These are phyloP conservation scores for Saturnispora ahearnii DNA, from an alignment of 805 yeast genomes.

Conservation along the genomic window DNA sequence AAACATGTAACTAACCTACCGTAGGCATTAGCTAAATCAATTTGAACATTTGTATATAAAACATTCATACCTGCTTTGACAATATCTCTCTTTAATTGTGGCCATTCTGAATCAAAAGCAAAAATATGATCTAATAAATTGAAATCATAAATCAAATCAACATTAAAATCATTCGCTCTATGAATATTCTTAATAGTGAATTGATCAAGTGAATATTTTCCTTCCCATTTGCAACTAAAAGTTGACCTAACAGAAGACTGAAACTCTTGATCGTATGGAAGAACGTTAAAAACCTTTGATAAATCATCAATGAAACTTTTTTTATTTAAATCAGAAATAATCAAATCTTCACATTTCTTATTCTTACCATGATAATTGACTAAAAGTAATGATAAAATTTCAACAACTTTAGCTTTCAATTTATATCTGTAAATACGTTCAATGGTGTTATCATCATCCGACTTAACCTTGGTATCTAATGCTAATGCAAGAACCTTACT, in stretches of 20 bases:
- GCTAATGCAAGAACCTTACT: constrained; percentile 29
- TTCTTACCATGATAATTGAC: constrained; percentile 41
- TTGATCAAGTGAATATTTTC: constrained; percentile 36
- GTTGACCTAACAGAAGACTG: constrained; percentile 31
- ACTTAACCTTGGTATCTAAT: constrained; percentile 15
- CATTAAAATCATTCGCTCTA: constrained; percentile 41
- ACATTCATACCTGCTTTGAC: constrained; percentile 51
- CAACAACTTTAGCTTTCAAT: constrained; percentile 60
- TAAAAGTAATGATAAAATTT: constrained; percentile 63
- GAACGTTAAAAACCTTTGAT: constrained; percentile 30
- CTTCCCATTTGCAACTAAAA: constrained; percentile 33
- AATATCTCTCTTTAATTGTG: constrained; percentile 40
- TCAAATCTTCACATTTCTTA: constrained; percentile 32
- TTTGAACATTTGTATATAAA: constrained; percentile 58
- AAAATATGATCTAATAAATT: constrained; percentile 55
- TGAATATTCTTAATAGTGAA: constrained; percentile 42
- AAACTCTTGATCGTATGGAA: constrained; percentile 14
- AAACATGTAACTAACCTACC: constrained; percentile 68
- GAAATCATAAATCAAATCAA: constrained; percentile 48
- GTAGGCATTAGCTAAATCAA: constrained; percentile 62
- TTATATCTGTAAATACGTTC: constrained; percentile 47
- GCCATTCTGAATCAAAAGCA: constrained; percentile 37
- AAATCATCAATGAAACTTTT: constrained; percentile 30
- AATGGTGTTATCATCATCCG: constrained; percentile 24
- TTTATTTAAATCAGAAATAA: constrained; percentile 23